Conservation (phyloP, 1,284 basidiomycete genomes). For the Puccinia hordei region DNA sequence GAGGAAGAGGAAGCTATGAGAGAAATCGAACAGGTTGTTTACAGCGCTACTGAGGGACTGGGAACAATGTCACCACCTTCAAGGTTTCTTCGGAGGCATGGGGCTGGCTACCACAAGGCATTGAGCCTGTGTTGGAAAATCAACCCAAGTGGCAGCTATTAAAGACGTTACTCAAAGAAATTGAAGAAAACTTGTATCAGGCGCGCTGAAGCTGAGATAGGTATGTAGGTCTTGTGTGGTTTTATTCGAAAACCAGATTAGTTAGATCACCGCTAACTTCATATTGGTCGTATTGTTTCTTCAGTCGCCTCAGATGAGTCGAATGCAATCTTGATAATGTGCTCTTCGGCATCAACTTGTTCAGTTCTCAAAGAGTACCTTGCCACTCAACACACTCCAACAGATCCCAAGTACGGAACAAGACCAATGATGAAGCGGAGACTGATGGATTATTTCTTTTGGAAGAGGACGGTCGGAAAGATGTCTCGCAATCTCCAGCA, state of each 20-base stretch:
- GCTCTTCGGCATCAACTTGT: slow-evolving; percentile 76
- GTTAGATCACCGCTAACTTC: not conserved
- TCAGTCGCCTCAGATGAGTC: not conserved
- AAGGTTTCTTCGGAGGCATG: slow-evolving; percentile 18
- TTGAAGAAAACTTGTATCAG: slow-evolving; percentile 76
- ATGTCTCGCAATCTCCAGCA: slow-evolving; percentile 34
- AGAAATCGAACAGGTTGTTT: slow-evolving; percentile 30
- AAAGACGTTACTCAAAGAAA: slow-evolving; percentile 81
- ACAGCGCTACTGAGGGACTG: slow-evolving; percentile 38
- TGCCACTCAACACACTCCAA: slow-evolving; percentile 56
- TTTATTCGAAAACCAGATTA: not conserved
- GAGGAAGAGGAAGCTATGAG: slow-evolving; percentile 49
- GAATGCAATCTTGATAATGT: slow-evolving; percentile 81
- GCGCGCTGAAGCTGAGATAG: slow-evolving; percentile 52
- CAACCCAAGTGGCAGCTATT: slow-evolving; percentile 91
- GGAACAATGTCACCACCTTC: slow-evolving; percentile 22
- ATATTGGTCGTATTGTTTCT: not conserved
- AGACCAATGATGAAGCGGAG: slow-evolving; percentile 73
- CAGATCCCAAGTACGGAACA: slow-evolving; percentile 29
- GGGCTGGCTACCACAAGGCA: slow-evolving; percentile 72
- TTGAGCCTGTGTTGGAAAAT: slow-evolving; percentile 87
- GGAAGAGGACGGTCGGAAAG: slow-evolving; percentile 71
- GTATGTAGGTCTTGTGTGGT: not conserved
- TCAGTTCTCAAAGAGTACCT: slow-evolving; percentile 77
- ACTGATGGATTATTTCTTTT: slow-evolving; percentile 73